These are phyloP conservation scores for Craspedostauros australis DNA, from an alignment of 108 stramenopile species.

Conservation along the genomic window DNA sequence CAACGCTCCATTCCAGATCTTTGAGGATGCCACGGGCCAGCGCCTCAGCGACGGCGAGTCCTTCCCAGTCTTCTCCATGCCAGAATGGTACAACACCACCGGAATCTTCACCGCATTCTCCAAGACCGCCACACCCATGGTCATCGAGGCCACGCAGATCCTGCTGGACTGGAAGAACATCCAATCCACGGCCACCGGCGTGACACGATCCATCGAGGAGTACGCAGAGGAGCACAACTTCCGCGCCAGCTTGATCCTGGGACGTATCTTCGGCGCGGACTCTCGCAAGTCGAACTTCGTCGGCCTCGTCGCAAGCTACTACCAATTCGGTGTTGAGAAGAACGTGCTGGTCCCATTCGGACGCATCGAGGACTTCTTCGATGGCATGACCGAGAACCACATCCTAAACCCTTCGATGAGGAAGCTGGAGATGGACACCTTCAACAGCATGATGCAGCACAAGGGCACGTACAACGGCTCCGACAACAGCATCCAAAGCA, in stretches of 20 bases:
- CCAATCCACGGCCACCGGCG: conserved; percentile 12
- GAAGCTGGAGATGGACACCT: conserved; percentile 18
- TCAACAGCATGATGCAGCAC: conserved; percentile 18
- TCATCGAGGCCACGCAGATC: conserved; percentile 23
- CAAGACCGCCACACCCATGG: conserved; percentile 10
- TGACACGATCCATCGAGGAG: not conserved
- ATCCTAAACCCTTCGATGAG: conserved; percentile 5
- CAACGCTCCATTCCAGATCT: conserved; percentile 24
- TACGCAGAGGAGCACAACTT: conserved; percentile 19
- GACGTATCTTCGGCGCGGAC: conserved; percentile 11
- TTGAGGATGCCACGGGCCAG: conserved; percentile 12
- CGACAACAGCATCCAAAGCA: too few species aligned
- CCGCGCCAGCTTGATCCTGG: conserved; percentile 20
- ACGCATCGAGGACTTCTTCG: conserved; percentile 10
- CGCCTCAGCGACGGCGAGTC: conserved; percentile 14
- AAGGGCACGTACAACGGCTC: too few species aligned
- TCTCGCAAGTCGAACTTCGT: conserved; percentile 10
- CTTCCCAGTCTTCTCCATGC: conserved; percentile 28
- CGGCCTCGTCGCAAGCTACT: conserved; percentile 21
- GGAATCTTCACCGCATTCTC: conserved; percentile 21
- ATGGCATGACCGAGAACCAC: conserved; percentile 19
- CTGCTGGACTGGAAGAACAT: conserved; percentile 25
- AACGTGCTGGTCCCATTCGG: conserved; percentile 23
- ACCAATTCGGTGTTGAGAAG: conserved; percentile 17
- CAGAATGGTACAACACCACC: conserved; percentile 20